Base-by-base conservation (phyloP, 176 grass and related monocot species). In the Triticum timopheevii region DNA sequence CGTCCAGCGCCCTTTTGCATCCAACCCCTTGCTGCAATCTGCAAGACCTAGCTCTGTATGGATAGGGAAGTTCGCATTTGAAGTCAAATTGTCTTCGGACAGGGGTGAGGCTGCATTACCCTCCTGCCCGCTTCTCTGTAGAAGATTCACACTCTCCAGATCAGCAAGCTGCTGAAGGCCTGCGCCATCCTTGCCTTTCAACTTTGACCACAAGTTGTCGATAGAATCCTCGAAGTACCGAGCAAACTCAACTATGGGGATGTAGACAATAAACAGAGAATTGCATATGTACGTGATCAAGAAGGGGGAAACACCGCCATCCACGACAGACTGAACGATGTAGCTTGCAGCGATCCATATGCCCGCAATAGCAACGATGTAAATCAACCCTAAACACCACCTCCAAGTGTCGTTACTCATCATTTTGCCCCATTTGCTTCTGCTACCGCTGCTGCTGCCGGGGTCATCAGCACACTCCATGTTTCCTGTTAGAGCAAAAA, bases 281-380 rank as follows among this genome's bases (percentile, higher is more conserved):
- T 99, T 99, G 87, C 97, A 99, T 52, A 99, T 96, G 73, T 99
- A 96, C 30, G 97, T 96, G 13, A 99, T 94, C 69, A 99, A 77
- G 88, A 99, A 99, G 0, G 97, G 97, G 75, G 97, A 99, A 83
- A 99, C 97, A 25, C 97, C 97, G 1, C 58, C 86, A 73, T 99
- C 97, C 44, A 99, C 97, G 10, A 99, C 97, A 65, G 97, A 99
- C 82, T 99, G 97, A 50, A 99, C 97, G 15, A 99, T 96, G 90
- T 96, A 99, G 88, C 97, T 99, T 11, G 97, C 97, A 28, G 93
- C 92, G 61, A 99, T 99, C 97, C 97, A 99, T 85, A 99, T 96
- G 34, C 58, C 44, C 2, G 97, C 97, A 34, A 99, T 92, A 80
- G 92, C 88, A 54, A 99, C 74, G 15, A 99, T 93, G 89, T 99